Conservation (phyloP, 139 green algal genomes). For the Pleodorina starrii region DNA sequence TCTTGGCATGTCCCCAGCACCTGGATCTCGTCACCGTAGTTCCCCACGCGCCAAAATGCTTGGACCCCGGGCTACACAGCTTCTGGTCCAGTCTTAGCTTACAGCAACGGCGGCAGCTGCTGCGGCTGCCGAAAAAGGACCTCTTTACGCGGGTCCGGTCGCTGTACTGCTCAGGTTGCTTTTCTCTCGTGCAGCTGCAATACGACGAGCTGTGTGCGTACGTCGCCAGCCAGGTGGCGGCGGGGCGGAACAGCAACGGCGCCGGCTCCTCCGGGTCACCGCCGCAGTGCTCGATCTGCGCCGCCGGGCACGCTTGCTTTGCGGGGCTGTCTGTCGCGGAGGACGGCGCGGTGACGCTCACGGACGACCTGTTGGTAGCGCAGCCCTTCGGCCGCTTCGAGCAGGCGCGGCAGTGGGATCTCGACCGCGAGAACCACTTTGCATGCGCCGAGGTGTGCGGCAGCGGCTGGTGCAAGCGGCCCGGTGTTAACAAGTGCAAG, state of each 20-base stretch:
- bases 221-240: conserved; percentile 10
- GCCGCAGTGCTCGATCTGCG: conserved; percentile 32
- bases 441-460: conserved; percentile 39
- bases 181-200: conserved; percentile 42
- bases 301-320: conserved; percentile 29
- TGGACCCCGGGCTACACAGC: conserved; percentile 41
- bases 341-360: conserved; percentile 36
- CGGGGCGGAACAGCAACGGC: conserved; percentile 1
- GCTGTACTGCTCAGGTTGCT: conserved; percentile 45
- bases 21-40: conserved; percentile 5
- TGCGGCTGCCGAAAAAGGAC: conserved; percentile 40
- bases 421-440: conserved; percentile 38
- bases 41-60: conserved; percentile 15
- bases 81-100: conserved; percentile 38
- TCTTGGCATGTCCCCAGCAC: conserved; percentile 5
- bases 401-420: conserved; percentile 41
- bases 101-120: conserved; percentile 45
- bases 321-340: conserved; percentile 18
- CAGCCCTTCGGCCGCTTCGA: conserved; percentile 42
- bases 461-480: conserved; percentile 51
- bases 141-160: conserved; percentile 30
- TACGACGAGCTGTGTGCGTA: conserved; percentile 44
- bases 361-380: conserved; percentile 25
- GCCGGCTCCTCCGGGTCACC: no score
- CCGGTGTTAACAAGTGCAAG: conserved; percentile 52